phyloP scores from a whole-genome alignment of 2,329 filamentous ascomycete species.

The Botrytis fragariae region DNA sequence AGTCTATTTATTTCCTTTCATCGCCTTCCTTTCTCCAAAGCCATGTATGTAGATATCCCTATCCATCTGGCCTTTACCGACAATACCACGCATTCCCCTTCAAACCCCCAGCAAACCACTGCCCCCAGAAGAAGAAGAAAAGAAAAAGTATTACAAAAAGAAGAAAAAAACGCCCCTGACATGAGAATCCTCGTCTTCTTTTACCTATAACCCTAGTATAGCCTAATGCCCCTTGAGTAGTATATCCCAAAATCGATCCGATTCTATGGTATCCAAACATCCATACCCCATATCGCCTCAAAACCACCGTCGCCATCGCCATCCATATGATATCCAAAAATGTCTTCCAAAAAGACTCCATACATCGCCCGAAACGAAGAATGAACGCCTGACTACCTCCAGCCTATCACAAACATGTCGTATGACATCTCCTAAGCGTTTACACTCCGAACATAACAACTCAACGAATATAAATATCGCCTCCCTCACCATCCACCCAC shows the following conservation, averaged over 20 bases:
- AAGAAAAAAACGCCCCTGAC: neutral
- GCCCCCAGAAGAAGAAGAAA: too few relatives aligned
- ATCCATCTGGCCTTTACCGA: neutral
- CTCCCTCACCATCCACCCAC: slow-evolving; percentile 84
- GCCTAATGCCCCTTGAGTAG: neutral
- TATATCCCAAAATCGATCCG: slow-evolving; percentile 1
- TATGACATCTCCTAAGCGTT: neutral
- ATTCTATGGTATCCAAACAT: slow-evolving; percentile 3
- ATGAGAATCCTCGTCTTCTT: neutral
- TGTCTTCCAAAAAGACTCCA: slow-evolving; percentile 9
- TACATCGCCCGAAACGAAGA: neutral
- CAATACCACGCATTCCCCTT: neutral
- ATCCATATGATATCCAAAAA: slow-evolving; percentile 8
- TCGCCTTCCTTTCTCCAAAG: neutral
- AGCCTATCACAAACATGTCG: neutral
- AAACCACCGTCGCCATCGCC: neutral
- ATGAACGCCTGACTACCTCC: neutral
- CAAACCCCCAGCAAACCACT: neutral
- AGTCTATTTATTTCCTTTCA: neutral
- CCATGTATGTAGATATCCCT: neutral
- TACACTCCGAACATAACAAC: neutral
- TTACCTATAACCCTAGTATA: neutral
- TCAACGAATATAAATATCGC: slow-evolving; percentile 76
- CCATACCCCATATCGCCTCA: neutral
- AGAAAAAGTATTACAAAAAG: neutral